Evolutionary conservation across 805 yeast genomes (phyloP).

Genomic region (Myxozyma udenii): DNA sequence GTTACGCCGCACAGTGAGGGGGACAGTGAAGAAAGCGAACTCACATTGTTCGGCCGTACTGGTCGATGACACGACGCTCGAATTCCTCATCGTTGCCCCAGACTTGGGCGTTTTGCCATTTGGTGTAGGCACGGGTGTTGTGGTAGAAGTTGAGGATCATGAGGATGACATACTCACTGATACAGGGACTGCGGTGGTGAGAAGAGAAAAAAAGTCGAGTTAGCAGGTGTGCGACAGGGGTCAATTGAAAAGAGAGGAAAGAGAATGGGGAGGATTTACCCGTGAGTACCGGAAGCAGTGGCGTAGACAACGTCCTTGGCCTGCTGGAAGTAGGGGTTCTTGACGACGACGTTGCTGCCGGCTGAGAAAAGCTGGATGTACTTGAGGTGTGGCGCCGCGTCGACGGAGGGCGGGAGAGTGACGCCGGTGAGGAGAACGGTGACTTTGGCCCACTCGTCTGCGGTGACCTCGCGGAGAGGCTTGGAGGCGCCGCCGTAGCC

Average conservation of each 20-base stretch:
- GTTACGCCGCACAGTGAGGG: constrained; percentile 30
- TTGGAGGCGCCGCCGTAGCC: constrained; percentile 19
- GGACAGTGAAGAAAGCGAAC: background rate
- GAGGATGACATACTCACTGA: constrained; percentile 28
- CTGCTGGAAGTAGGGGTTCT: constrained; percentile 10
- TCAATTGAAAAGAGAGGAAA: no score
- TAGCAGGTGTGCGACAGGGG: no score
- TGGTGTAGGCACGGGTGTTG: constrained; percentile 10
- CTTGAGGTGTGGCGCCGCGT: constrained; percentile 28
- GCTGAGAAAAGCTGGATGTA: constrained; percentile 29
- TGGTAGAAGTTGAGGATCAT: constrained; percentile 25
- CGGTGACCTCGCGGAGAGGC: constrained; percentile 14
- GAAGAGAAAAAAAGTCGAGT: background rate
- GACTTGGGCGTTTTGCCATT: constrained; percentile 24
- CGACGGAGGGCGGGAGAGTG: constrained; percentile 24
- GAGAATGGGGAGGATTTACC: constrained; percentile 8
- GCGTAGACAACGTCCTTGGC: constrained; percentile 14
- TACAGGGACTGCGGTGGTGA: constrained; percentile 16
- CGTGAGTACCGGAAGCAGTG: constrained; percentile 31
- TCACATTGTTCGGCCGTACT: constrained; percentile 23
- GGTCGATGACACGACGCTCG: constrained; percentile 8
- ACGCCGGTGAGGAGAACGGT: constrained; percentile 19
- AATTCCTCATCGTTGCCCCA: constrained; percentile 24
- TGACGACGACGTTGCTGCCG: constrained; percentile 25
- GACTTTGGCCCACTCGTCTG: constrained; percentile 23